Evolutionary conservation across 169 alveolate genomes (phyloP), one percentile per base, ranked within the genome.

Genomic region (Plasmodium adleri): DNA sequence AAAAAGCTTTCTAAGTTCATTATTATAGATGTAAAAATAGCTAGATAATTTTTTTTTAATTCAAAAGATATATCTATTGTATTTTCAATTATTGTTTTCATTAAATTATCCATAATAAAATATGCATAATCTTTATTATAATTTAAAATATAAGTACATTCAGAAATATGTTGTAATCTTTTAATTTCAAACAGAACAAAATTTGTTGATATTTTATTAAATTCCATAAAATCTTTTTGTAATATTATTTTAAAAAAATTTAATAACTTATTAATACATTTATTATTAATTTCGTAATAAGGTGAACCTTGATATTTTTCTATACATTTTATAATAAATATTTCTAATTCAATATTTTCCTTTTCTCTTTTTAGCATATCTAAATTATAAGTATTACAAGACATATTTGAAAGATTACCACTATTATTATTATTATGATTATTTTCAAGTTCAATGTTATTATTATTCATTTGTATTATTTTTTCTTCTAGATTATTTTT

Each of bases 291-390:
- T 86, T 86, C 92, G 43, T 72, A 86, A 49, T 66, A 86, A 1
- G 92, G 92, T 6, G 92, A 86, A 20, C 88, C 49, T 47, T 66
- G 28, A 60, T 67, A 86, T 73, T 86, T 72, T 49, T 72, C 70
- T 49, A 72, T 47, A 24, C 92, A 86, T 8, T 49, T 86, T 0
- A 86, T 32, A n/a, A 86, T 60, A 58, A 52, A 63, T 15, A 86
- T 17, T 54, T 71, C 62, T 15, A 72, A 45, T 1, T 86, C 87
- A 43, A 86, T 50, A 10, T 22, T 10, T 59, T 67, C 71, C 49
- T 60, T 86, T 26, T 74, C 15, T 43, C 45, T 58, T 7, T 63
- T 86, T n/a, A 72, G 15, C 17, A 24, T 83, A 26, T 64, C 67
- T 7, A 47, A 47, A n/a, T 45, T 13, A 7, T 56, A 8, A 22